Evolutionary conservation across 1,139 yeast genomes (phyloP), one percentile per base, ranked within the genome.

Genomic region (Sugiyamaella castrensis): DNA sequence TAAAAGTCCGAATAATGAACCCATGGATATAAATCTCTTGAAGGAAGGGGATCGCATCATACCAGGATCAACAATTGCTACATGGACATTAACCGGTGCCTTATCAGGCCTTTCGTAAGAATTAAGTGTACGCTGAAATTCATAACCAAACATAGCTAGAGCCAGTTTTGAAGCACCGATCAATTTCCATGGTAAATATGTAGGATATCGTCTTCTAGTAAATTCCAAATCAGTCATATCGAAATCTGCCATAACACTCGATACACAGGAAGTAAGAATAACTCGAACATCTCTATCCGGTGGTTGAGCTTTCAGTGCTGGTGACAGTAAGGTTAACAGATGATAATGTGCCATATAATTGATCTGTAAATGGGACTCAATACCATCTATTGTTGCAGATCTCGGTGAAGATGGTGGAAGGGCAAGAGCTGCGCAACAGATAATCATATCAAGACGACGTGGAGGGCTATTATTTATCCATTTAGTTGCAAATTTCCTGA

Each of bases 381-480:
- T 75, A 2, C 97, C 98, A 64, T 92, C 98, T 15, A 31, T 12
- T 1, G 95, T 81, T 8, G 81, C 74, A 50, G 77, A 79, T 52
- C 96, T 75, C 10, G 75, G 70, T 46, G 71, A 71, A 12, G 82
- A 80, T 36, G 80, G 72, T 0, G 98, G 98, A 45, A 82, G 71
- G 53, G 83, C 74, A 48, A 87, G 91, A 9, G 88, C 92, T 1
- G 97, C 97, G 69, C 91, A 82, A 62, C 96, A 86, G 4, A 92
- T 68, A 13, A 92, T 77, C 52, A 95, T 95, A 65, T 92, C 98
- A 48, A 92, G 72, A 50, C 98, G 70, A 58, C 98, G 75, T 6
- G 97, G 95, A 1, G 97, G 96, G 36, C 82, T 73, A 63, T 87
- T 89, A 66, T 92, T 96, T 52, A 92, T 74, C 98, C 98, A 92